Evolutionary conservation across 2,329 filamentous ascomycete genomes (phyloP).

Genomic region (Aspergillus versicolor): DNA sequence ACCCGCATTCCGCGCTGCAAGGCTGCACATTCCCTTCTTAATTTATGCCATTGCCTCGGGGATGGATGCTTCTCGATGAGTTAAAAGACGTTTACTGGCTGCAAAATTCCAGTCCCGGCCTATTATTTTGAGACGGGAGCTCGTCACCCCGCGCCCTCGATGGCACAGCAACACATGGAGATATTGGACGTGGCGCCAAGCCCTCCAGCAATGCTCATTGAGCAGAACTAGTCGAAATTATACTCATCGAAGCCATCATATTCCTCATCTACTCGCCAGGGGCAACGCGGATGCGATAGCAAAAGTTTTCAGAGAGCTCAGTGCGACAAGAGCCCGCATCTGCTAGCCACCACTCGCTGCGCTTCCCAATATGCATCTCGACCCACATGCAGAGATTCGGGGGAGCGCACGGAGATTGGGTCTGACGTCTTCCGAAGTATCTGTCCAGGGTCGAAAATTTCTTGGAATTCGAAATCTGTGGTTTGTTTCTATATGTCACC

Average conservation of each 20-base stretch:
- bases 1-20: conserved; percentile 4
- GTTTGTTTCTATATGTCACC: conserved; percentile 3
- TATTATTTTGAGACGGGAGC: neutral
- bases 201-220: neutral
- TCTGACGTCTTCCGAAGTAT: neutral
- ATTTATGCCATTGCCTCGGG: conserved; percentile 4
- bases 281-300: neutral
- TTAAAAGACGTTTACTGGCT: conserved; percentile 1
- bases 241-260: neutral
- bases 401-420: neutral
- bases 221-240: neutral
- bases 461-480: neutral
- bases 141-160: neutral
- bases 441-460: neutral
- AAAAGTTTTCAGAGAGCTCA: neutral
- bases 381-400: conserved; percentile 5
- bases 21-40: conserved; percentile 1
- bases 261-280: neutral
- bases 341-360: neutral
- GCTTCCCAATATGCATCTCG: conserved; percentile 1
- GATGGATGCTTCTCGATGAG: neutral
- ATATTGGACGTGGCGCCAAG: neutral
- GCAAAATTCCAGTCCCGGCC: neutral
- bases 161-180: neutral
- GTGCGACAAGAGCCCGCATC: conserved; percentile 6